Percentiles rank a stretch among this genome's conserved stretches.
Conservation (phyloP, 2,329 filamentous ascomycete species). For the Coniochaeta sp. region DNA sequence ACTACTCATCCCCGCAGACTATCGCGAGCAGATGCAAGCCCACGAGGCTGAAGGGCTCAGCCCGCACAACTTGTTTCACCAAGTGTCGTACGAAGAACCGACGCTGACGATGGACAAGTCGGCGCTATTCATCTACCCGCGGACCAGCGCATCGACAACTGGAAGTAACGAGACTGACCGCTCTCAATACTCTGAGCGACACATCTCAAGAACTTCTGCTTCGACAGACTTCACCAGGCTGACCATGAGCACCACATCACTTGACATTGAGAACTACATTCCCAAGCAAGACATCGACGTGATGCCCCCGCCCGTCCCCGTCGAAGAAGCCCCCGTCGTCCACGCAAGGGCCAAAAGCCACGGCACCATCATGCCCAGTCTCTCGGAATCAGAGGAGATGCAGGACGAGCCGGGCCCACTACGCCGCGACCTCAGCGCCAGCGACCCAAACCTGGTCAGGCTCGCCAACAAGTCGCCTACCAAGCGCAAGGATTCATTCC, state of each 20-base stretch:
- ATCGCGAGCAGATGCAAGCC: conserved; percentile 43
- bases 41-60: conserved; percentile 25
- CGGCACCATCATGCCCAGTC: conserved; percentile 12
- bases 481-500: conserved; percentile 15
- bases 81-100: conserved; percentile 24
- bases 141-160: conserved; percentile 48
- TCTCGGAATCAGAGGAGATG: conserved; percentile 20
- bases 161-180: conserved; percentile 38
- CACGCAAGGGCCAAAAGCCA: conserved; percentile 13
- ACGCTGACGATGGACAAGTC: conserved; percentile 23
- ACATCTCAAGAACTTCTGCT: conserved; percentile 45
- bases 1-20: conserved; percentile 54
- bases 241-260: conserved; percentile 43
- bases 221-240: conserved; percentile 46
- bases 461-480: conserved; percentile 8
- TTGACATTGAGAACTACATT: conserved; percentile 22
- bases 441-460: conserved; percentile 17
- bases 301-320: conserved; percentile 11
- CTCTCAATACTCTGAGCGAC: conserved; percentile 38
- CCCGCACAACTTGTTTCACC: conserved; percentile 23
- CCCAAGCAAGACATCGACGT: conserved; percentile 12
- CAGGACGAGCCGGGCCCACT: conserved; percentile 14
- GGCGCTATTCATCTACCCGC: conserved; percentile 27
- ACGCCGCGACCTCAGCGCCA: conserved; percentile 15
- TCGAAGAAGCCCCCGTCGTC: conserved; percentile 6